Evolutionary conservation across 2,329 filamentous ascomycete species (phyloP), one percentile per base, ranked within the genome.

Genomic region (Colletotrichum sp.): DNA sequence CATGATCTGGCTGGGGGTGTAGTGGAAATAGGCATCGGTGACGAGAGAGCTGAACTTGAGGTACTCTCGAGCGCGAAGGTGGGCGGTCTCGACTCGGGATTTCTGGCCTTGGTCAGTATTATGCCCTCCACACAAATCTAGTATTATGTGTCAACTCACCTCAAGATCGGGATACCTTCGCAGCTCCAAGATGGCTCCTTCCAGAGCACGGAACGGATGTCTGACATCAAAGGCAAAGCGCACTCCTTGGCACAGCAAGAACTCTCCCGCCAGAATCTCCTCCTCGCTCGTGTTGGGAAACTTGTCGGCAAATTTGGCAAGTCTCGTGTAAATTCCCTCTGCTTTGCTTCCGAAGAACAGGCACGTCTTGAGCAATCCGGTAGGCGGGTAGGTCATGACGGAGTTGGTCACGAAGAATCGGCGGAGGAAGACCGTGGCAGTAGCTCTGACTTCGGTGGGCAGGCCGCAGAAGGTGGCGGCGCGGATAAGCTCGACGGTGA

Each of bases 11-110:
- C 95, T 94, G 0, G 97, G 97, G 0, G 96, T 96, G 86, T 95
- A 99, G 84, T 98, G 94, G 85, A 99, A 98, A 86, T 99, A 99
- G n/a, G 92, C 96, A 81, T 99, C 97, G 30, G 96, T 98, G 77
- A 98, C 90, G 67, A 98, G 87, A 0, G 96, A 94, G 73, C 95
- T 94, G 71, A 93, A 94, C 82, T 95, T 95, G 71, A 98, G 90
- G 63, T 95, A 89, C 24, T 93, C 91, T 57, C 94, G 91, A 0
- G 96, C 94, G 68, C 90, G 90, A n/a, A 88, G 88, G 82, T 98
- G 96, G 0, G 95, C 95, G 13, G 88, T 88, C 65, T 85, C 86
- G 34, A 92, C 85, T 30, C 89, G 86, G 12, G 83, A 80, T 65
- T 88, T 81, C 82, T 83, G 64, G 9, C n/a, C 13, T n/a, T 36